phyloP scores from a whole-genome alignment of 306 rosid species.

The Hippophae gyantsensis region DNA sequence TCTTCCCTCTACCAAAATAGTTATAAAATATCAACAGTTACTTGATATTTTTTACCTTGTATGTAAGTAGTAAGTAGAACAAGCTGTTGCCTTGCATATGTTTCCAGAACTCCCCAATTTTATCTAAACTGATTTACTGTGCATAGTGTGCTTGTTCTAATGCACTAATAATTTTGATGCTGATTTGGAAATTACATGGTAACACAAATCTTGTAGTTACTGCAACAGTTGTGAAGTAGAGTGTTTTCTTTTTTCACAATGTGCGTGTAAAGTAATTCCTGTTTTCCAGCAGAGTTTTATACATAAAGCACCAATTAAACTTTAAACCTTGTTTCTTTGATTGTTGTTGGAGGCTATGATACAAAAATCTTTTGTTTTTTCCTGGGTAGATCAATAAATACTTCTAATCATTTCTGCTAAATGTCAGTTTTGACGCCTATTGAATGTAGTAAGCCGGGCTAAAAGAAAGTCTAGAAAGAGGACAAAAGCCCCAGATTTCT shows the following conservation, averaged over 20 bases:
- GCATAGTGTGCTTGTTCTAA: background rate
- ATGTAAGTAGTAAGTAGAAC: no score
- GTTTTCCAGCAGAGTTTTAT: slow-evolving; percentile 7
- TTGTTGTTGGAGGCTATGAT: background rate
- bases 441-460: background rate
- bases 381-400: no score
- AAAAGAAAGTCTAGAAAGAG: background rate
- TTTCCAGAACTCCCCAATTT: no score
- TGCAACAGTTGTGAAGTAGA: slow-evolving; percentile 1
- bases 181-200: background rate
- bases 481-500: background rate
- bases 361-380: no score
- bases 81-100: no score
- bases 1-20: no score
- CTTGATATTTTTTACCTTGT: no score
- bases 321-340: background rate
- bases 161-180: background rate
- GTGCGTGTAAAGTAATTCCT: background rate
- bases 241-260: slow-evolving; percentile 1
- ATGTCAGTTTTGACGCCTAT: background rate
- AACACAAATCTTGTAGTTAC: background rate
- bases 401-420: no score
- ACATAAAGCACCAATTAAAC: background rate
- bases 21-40: no score
- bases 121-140: no score